Conservation (phyloP, 345 rosid genomes). For the Populus tremula region DNA sequence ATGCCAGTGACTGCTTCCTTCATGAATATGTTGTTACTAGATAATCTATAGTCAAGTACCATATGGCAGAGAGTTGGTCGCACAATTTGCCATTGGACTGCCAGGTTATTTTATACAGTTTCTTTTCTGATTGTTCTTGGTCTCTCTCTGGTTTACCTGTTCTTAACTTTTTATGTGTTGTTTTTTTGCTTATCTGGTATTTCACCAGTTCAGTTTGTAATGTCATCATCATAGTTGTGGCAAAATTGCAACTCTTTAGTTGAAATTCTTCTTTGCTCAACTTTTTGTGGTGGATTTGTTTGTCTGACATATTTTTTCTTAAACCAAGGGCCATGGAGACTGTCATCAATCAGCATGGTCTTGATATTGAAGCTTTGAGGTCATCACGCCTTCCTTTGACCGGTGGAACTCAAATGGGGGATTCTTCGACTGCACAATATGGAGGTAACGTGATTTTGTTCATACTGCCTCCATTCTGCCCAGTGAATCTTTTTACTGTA, state of each 20-base stretch:
- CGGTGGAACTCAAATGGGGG: conserved; percentile 70
- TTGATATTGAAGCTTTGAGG: conserved; percentile 87
- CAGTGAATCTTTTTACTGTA: background rate
- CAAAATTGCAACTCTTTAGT: background rate
- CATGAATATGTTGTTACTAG: background rate
- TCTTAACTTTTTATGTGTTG: background rate
- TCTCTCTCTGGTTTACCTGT: background rate
- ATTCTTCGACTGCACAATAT: conserved; percentile 55
- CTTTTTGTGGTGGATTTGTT: conserved; percentile 4
- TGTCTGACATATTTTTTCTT: conserved; percentile 21
- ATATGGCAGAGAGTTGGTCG: background rate
- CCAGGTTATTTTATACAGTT: background rate
- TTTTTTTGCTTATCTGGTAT: background rate
- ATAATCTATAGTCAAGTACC: background rate
- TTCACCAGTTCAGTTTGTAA: background rate
- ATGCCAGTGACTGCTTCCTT: background rate
- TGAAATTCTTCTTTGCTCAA: background rate
- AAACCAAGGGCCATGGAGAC: conserved; percentile 94
- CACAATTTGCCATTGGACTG: background rate
- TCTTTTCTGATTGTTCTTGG: background rate
- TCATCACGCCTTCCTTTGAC: conserved; percentile 66
- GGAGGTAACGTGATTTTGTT: conserved; percentile 48
- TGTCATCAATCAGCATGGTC: conserved; percentile 81
- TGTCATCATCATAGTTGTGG: background rate
- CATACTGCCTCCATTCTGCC: background rate